Evolutionary conservation across 2,329 filamentous ascomycete species (phyloP).

Genomic region (Hymenoscyphus fructigenus): DNA sequence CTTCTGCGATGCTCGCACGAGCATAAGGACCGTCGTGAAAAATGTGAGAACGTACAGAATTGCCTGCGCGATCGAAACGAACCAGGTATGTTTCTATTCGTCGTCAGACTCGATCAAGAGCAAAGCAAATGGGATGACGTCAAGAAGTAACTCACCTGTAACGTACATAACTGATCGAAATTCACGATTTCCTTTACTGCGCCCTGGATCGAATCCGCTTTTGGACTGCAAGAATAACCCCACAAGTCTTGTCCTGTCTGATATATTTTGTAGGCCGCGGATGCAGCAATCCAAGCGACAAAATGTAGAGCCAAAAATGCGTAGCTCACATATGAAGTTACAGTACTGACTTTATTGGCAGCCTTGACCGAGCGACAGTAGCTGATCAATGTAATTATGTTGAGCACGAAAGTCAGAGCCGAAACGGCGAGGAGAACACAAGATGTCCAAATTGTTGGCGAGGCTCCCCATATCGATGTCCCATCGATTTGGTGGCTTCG

Average conservation of each 20-base stretch:
- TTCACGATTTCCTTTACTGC: constrained; percentile 22
- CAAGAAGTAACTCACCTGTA: constrained; percentile 20
- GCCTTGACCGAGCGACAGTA: constrained; percentile 21
- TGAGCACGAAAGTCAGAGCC: constrained; percentile 22
- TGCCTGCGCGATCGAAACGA: constrained; percentile 23
- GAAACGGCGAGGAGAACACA: constrained; percentile 23
- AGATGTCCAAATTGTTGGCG: constrained; percentile 23
- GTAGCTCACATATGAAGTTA: constrained; percentile 12
- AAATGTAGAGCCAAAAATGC: constrained; percentile 17
- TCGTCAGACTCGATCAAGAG: background rate
- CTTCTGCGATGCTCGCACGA: constrained; percentile 17
- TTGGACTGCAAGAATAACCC: constrained; percentile 23
- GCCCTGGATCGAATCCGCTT: constrained; percentile 20
- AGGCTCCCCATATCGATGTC: constrained; percentile 16
- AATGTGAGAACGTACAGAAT: constrained; percentile 23
- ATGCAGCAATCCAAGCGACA: constrained; percentile 19
- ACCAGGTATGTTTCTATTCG: constrained; percentile 20
- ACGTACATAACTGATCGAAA: constrained; percentile 27
- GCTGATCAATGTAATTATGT: constrained; percentile 17
- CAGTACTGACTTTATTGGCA: constrained; percentile 20
- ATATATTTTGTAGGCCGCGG: constrained; percentile 17
- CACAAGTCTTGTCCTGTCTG: constrained; percentile 20
- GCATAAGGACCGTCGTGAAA: constrained; percentile 17
- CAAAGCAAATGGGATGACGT: background rate
- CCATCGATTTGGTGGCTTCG: constrained; percentile 13